Evolutionary conservation across 106 monocot species (phyloP), one percentile per base, ranked within the genome.

Genomic region (Acorus calamus): DNA sequence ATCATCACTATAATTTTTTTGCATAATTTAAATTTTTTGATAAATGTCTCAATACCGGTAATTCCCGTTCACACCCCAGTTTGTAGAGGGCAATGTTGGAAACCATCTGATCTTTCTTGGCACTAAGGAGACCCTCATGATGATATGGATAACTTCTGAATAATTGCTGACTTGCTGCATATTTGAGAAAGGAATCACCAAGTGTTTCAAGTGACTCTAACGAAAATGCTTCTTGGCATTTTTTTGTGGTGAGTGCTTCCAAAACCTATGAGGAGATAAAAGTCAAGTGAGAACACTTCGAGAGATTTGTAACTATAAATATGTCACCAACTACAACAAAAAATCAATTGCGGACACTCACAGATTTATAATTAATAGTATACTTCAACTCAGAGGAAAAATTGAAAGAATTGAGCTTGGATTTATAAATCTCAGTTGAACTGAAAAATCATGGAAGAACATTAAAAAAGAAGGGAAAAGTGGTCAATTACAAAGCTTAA

Each of bases 131-230:
- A 49, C 87, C 87, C 60, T 87, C 77, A 53, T 87, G 83, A 66
- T 83, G 74, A 80, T 80, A 60, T 10, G 56, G 8, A 28, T 80
- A 63, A 14, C 55, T 62, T 51, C 46, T 64, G 46, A 83, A 87
- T 14, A 87, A 64, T 72, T 87, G 77, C 54, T 69, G 69, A 55
- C 77, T 70, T 43, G 77, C 57, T 11, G 56, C 77, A 71, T 87
- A 87, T 66, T 87, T 87, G 8, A 87, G 80, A 69, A 74, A 87
- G 48, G 87, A 87, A 53, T 87, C 87, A 58, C 87, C 87, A 66
- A 87, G 71, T 46, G 83, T 83, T 71, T 83, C 87, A 45, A 87
- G 57, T 47, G 83, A 80, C 75, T 87, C 83, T 14, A 79, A 69
- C 11, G 83, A 87, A 9, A 80, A 80, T 46, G 73, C 67, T 60